Evolutionary conservation across 257 asterid genomes (phyloP).

Genomic region (Phtheirospermum japonicum): DNA sequence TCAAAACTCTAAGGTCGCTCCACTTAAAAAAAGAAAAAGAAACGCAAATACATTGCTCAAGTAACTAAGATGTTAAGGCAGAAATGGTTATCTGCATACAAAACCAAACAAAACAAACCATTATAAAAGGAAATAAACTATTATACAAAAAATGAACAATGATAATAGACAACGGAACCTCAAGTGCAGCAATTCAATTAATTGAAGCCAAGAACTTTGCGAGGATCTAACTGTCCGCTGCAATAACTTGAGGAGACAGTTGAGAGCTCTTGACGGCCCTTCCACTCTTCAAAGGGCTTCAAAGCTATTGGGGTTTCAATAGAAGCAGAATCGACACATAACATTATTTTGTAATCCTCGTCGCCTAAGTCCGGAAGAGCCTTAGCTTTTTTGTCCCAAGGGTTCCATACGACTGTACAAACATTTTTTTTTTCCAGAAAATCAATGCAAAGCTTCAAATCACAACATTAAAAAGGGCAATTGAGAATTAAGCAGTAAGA

Average conservation of each 20-base stretch:
- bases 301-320: constrained; percentile 54
- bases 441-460: constrained; percentile 20
- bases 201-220: constrained; percentile 61
- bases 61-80: constrained; percentile 27
- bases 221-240: constrained; percentile 85
- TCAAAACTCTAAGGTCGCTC: constrained; percentile 15
- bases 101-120: not conserved
- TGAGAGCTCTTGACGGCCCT: constrained; percentile 71
- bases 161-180: constrained; percentile 30
- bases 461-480: constrained; percentile 14
- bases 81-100: constrained; percentile 27
- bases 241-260: constrained; percentile 84
- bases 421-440: not conserved
- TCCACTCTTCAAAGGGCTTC: constrained; percentile 79
- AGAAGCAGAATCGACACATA: constrained; percentile 71
- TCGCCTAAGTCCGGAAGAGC: constrained; percentile 69
- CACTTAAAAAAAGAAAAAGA: constrained; percentile 23
- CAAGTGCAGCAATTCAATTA: constrained; percentile 36
- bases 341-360: constrained; percentile 64
- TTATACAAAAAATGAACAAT: constrained; percentile 32
- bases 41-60: constrained; percentile 26
- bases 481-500: not conserved
- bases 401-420: constrained; percentile 75
- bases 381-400: constrained; percentile 90
- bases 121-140: constrained; percentile 1